Evolutionary conservation across 2,329 filamentous ascomycete genomes (phyloP).

Genomic region (Ceratocystis harringtonii): DNA sequence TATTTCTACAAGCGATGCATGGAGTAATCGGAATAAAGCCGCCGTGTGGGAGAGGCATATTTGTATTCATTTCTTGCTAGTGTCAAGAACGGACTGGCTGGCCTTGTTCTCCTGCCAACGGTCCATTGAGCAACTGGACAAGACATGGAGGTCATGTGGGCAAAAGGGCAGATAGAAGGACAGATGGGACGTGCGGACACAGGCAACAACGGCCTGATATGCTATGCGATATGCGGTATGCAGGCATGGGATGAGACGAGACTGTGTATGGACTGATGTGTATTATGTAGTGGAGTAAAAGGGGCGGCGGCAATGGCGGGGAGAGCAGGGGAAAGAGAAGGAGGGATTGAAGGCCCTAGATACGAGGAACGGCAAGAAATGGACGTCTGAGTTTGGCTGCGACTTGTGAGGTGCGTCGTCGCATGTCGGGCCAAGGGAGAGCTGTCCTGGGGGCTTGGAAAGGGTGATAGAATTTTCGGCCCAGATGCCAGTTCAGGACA

Average conservation of each 20-base stretch:
- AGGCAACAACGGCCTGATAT: background rate
- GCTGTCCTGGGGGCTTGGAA: background rate
- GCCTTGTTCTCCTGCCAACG: background rate
- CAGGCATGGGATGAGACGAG: conserved; percentile 2
- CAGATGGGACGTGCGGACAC: background rate
- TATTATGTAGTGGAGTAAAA: background rate
- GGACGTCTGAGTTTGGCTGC: background rate
- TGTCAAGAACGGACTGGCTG: background rate
- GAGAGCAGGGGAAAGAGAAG: background rate
- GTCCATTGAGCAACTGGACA: background rate
- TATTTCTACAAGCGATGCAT: background rate
- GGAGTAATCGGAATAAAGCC: too few relatives aligned
- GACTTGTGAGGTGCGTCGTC: background rate
- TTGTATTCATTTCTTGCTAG: too few relatives aligned
- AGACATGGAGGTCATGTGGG: background rate
- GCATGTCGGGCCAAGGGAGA: background rate
- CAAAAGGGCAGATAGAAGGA: background rate
- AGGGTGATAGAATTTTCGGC: too few relatives aligned
- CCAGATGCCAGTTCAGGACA: too few relatives aligned
- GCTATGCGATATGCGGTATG: background rate
- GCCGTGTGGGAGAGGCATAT: too few relatives aligned
- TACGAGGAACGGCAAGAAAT: too few relatives aligned
- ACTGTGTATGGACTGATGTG: background rate
- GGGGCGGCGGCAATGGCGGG: background rate
- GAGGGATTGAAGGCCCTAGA: background rate